Conservation (phyloP, 129 eudicot genomes). For the Lactuca sativa region DNA sequence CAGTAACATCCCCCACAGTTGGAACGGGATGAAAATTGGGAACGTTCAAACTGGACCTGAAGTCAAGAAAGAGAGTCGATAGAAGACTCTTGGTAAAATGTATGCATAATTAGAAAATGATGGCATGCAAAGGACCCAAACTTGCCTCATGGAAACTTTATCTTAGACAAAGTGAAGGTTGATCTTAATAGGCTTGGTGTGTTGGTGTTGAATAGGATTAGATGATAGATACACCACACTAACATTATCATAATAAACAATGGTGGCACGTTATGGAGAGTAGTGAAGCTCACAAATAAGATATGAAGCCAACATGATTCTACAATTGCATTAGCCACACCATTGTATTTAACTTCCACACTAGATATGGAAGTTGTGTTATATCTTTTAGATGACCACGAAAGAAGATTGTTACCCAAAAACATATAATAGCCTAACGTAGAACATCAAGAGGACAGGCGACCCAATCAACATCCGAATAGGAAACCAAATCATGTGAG, state of each 20-base stretch:
- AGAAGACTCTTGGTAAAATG: too few relatives aligned
- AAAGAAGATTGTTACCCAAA: background rate
- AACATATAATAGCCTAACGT: background rate
- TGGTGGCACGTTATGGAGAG: background rate
- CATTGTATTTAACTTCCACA: background rate
- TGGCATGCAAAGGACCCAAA: too few relatives aligned
- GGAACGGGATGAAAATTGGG: too few relatives aligned
- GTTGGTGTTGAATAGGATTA: background rate
- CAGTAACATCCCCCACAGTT: too few relatives aligned
- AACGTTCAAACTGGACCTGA: too few relatives aligned
- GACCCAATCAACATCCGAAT: background rate
- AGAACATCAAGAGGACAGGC: background rate
- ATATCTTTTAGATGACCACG: background rate
- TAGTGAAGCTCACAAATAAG: background rate
- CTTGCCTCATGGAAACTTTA: too few relatives aligned
- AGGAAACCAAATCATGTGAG: background rate
- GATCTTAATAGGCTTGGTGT: background rate
- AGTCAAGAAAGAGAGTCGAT: too few relatives aligned
- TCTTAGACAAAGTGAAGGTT: background rate
- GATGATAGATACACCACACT: too few relatives aligned
- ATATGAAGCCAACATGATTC: too few relatives aligned
- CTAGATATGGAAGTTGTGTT: background rate
- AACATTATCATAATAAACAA: background rate
- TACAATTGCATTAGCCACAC: too few relatives aligned
- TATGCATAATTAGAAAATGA: too few relatives aligned